These are phyloP conservation scores for Diatrype stigma DNA, from an alignment of 2,329 filamentous ascomycete species.

Conservation along the genomic window DNA sequence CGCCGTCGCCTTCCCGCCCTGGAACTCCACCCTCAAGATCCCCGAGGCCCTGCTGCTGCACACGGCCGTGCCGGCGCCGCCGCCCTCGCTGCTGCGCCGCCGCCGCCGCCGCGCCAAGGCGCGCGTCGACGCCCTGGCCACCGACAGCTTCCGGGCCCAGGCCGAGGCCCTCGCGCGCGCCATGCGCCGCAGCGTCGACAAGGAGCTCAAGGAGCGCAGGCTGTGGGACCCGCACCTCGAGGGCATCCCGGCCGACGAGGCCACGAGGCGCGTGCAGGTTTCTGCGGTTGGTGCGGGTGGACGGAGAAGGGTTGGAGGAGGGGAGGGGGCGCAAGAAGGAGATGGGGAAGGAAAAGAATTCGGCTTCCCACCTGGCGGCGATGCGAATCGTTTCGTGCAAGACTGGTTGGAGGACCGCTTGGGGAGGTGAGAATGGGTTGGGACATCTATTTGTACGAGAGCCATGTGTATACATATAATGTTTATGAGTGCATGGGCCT, in stretches of 20 bases:
- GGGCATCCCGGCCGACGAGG: constrained; percentile 30
- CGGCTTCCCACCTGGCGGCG: constrained; percentile 5
- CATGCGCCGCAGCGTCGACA: constrained; percentile 47
- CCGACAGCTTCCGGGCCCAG: constrained; percentile 44
- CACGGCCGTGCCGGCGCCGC: constrained; percentile 26
- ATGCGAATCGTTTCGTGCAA: constrained; percentile 12
- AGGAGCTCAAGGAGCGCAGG: constrained; percentile 40
- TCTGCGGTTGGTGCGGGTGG: constrained; percentile 35
- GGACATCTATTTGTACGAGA: not conserved
- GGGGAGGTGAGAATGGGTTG: not conserved
- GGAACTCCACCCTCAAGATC: constrained; percentile 42
- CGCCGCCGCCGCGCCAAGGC: constrained; percentile 15
- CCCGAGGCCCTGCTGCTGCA: constrained; percentile 47
- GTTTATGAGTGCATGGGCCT: too few relatives aligned
- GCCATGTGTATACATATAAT: too few relatives aligned
- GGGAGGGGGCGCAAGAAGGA: too few relatives aligned
- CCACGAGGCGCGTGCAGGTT: constrained; percentile 33
- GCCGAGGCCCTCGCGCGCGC: constrained; percentile 41
- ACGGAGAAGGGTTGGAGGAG: too few relatives aligned
- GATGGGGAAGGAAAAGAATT: constrained; percentile 1
- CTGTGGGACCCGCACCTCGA: constrained; percentile 38
- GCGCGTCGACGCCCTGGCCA: constrained; percentile 8
- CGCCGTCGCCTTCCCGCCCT: constrained; percentile 45
- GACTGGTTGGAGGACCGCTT: constrained; percentile 20
- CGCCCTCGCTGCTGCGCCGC: constrained; percentile 11